phyloP scores from a whole-genome alignment of 106 monocot genomes.

The Vanilla planifolia region DNA sequence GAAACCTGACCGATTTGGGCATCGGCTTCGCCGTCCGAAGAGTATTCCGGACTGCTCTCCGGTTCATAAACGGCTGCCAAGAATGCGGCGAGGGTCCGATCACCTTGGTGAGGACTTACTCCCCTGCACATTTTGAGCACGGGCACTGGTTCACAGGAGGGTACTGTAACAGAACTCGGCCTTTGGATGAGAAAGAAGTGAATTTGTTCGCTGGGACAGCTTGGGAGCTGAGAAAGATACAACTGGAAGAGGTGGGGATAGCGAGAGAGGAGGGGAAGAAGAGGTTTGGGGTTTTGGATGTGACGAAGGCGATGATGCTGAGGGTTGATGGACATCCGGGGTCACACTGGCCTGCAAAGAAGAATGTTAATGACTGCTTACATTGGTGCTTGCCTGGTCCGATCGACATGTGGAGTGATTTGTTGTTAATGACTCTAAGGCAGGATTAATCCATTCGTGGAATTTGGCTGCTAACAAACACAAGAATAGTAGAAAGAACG shows the following conservation, averaged over 20 bases:
- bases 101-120: slow-evolving; percentile 55
- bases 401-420: slow-evolving; percentile 62
- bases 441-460: slow-evolving; percentile 7
- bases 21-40: slow-evolving; percentile 20
- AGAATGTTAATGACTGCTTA: slow-evolving; percentile 44
- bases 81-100: slow-evolving; percentile 24
- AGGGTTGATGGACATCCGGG: slow-evolving; percentile 69
- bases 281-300: slow-evolving; percentile 41
- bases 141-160: slow-evolving; percentile 51
- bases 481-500: too few relatives aligned
- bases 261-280: slow-evolving; percentile 4
- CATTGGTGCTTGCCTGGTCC: slow-evolving; percentile 88
- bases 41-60: slow-evolving; percentile 26
- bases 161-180: slow-evolving; percentile 46
- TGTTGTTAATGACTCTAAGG: slow-evolving; percentile 30
- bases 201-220: background rate
- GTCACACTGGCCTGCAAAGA: slow-evolving; percentile 28
- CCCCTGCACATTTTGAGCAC: slow-evolving; percentile 47
- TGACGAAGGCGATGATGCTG: slow-evolving; percentile 59
- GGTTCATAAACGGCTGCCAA: slow-evolving; percentile 16
- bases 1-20: slow-evolving; percentile 10
- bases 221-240: slow-evolving; percentile 34
- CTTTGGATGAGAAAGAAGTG: slow-evolving; percentile 20
- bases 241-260: slow-evolving; percentile 37
- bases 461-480: too few relatives aligned